Percentiles rank a stretch among this genome's conserved stretches.
phyloP scores from a whole-genome alignment of 257 asterid species.

The Primulina tabacum region DNA sequence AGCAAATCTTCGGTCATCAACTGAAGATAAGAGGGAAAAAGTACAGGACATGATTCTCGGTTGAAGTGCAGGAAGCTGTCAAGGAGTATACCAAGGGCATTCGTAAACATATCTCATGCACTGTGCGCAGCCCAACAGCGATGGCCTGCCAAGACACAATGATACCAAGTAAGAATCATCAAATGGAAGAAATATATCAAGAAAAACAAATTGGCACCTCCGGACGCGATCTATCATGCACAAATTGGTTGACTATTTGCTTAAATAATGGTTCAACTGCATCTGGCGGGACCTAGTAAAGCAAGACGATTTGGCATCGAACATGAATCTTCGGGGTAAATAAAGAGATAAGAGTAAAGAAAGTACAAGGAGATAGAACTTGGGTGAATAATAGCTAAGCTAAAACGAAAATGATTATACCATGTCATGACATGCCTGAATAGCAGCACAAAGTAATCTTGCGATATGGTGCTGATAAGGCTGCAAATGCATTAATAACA shows the following conservation, averaged over 20 bases:
- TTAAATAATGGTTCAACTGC: conserved; percentile 89
- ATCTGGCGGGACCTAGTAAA: conserved; percentile 43
- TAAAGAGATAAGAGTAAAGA: no score
- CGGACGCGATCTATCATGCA: conserved; percentile 2
- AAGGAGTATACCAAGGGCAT: conserved; percentile 81
- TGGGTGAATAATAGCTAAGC: no score
- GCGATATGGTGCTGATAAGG: conserved; percentile 52
- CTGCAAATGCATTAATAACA: conserved; percentile 37
- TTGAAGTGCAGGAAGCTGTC: background rate
- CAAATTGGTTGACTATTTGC: conserved; percentile 93
- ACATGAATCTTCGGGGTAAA: no score
- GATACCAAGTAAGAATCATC: conserved; percentile 25
- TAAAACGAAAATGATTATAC: no score
- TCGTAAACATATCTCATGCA: conserved; percentile 90
- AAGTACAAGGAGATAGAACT: no score
- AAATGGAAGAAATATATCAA: conserved; percentile 53
- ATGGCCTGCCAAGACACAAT: conserved; percentile 55
- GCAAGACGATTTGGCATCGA: no score
- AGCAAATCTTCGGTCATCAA: conserved; percentile 63
- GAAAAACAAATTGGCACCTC: conserved; percentile 12
- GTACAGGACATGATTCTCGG: background rate
- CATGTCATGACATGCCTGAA: no score
- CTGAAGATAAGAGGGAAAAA: conserved; percentile 13
- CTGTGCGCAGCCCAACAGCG: conserved; percentile 80
- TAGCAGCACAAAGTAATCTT: no score